These are phyloP conservation scores for Gossypium bickii DNA, from an alignment of 345 rosid species.

Conservation along the genomic window DNA sequence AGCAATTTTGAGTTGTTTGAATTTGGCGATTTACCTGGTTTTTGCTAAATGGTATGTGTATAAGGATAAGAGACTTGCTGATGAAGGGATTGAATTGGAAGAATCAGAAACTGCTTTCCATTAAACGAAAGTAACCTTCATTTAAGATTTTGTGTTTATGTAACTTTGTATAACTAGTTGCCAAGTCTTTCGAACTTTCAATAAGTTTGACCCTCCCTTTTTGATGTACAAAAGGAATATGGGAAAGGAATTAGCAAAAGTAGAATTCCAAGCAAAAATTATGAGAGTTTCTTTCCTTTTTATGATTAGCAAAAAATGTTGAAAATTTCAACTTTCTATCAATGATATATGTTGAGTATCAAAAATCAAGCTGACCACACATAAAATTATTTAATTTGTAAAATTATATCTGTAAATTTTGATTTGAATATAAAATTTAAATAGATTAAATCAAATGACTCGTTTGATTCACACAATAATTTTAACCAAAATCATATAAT, in stretches of 20 bases:
- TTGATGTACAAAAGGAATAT: slow-evolving; percentile 5
- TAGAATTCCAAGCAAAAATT: not conserved
- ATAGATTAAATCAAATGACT: no score
- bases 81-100: slow-evolving; percentile 60
- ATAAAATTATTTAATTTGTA: no score
- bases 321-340: not conserved
- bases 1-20: slow-evolving; percentile 56
- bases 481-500: not conserved
- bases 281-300: not conserved
- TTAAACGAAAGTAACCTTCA: not conserved
- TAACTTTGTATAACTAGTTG: not conserved
- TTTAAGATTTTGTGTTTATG: not conserved
- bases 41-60: slow-evolving; percentile 91
- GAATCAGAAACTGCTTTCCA: slow-evolving; percentile 47
- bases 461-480: no score
- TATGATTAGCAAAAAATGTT: not conserved
- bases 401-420: no score
- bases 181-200: not conserved
- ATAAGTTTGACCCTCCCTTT: not conserved
- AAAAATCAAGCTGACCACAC: not conserved
- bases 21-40: slow-evolving; percentile 45
- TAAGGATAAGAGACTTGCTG: slow-evolving; percentile 80
- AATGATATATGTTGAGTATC: not conserved
- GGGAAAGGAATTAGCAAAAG: slow-evolving; percentile 6
- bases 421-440: no score